phyloP scores from a whole-genome alignment of 208 protist species.

The Trypanosoma mega region DNA sequence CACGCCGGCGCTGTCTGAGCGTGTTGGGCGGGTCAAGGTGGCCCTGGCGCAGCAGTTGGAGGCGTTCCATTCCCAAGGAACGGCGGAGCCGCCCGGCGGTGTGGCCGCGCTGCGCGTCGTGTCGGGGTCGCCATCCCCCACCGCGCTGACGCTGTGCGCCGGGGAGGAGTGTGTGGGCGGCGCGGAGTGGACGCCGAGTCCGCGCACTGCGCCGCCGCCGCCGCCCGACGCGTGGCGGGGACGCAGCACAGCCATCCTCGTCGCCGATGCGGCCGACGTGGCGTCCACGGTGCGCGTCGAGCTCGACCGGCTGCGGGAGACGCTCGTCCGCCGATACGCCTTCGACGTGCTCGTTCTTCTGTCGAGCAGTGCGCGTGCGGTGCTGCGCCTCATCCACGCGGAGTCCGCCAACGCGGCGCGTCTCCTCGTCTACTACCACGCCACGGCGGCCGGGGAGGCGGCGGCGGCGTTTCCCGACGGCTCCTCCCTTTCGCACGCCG shows the following conservation, averaged over 20 bases:
- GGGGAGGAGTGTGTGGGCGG: slow-evolving; percentile 4
- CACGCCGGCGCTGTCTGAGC: slow-evolving; percentile 2
- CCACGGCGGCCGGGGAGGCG: slow-evolving; percentile 4
- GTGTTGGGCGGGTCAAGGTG: slow-evolving; percentile 28
- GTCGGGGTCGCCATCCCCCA: slow-evolving; percentile 15
- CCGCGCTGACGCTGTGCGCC: background rate
- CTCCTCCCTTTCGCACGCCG: slow-evolving; percentile 23
- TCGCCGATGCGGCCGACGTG: slow-evolving; percentile 7
- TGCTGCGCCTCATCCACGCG: slow-evolving; percentile 6
- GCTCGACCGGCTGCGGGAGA: slow-evolving; percentile 38
- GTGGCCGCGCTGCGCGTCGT: slow-evolving; percentile 1
- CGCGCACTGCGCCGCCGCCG: background rate
- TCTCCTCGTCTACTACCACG: slow-evolving; percentile 35
- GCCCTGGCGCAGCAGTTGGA: slow-evolving; percentile 28
- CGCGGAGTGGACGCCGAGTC: background rate
- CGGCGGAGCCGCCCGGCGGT: slow-evolving; percentile 11
- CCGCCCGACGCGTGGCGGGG: slow-evolving; percentile 25
- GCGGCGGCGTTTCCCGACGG: slow-evolving; percentile 30
- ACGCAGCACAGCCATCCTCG: slow-evolving; percentile 28
- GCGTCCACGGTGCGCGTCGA: slow-evolving; percentile 30
- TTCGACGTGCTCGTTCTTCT: slow-evolving; percentile 29
- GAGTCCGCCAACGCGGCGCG: slow-evolving; percentile 10
- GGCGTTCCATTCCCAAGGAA: slow-evolving; percentile 18
- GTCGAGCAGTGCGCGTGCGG: slow-evolving; percentile 8
- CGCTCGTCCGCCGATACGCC: slow-evolving; percentile 35